Evolutionary conservation across 73 alveolate species (phyloP).

Genomic region (Blepharisma japonicum): DNA sequence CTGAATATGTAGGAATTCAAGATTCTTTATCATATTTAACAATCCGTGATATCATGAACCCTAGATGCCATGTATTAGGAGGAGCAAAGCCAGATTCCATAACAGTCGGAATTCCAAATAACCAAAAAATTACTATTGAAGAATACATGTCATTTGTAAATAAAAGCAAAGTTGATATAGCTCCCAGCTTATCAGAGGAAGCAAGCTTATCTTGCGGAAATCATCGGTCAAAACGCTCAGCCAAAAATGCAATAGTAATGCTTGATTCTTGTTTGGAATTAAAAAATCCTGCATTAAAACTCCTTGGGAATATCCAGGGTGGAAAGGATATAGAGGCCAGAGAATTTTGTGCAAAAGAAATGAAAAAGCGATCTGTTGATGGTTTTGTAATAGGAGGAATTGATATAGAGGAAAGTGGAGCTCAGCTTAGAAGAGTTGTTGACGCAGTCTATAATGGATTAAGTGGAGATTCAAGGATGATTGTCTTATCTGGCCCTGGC

Average conservation of each 20-base stretch:
- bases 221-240: neutral
- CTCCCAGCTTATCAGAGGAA: neutral
- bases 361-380: neutral
- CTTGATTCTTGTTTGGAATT: neutral
- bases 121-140: neutral
- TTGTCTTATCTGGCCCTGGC: conserved; percentile 12
- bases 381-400: conserved; percentile 17
- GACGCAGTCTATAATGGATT: neutral
- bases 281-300: neutral
- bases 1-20: neutral
- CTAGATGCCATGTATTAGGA: neutral
- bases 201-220: neutral
- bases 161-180: neutral
- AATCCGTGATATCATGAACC: neutral
- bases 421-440: neutral
- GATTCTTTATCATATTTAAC: neutral
- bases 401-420: conserved; percentile 5
- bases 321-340: conserved; percentile 6
- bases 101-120: conserved; percentile 1
- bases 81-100: conserved; percentile 6
- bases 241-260: conserved; percentile 2
- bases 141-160: neutral
- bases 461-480: neutral
- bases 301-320: conserved; percentile 21
- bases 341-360: conserved; percentile 8